These are phyloP conservation scores for Hortiboletus flavorubellus DNA, from an alignment of 768 basidiomycete species.

Conservation along the genomic window DNA sequence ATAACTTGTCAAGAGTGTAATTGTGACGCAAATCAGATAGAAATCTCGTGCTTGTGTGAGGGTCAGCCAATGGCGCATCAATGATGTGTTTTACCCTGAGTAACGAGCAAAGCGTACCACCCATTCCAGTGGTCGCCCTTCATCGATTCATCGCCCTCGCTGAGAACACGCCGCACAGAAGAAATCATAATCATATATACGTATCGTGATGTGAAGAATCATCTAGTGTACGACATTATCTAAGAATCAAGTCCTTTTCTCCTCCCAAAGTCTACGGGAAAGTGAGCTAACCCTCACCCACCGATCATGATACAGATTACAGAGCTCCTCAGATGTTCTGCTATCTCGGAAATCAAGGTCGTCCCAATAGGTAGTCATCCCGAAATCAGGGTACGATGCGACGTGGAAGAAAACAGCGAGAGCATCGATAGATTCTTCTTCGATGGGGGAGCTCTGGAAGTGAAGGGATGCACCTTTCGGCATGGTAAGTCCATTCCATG, in stretches of 20 bases:
- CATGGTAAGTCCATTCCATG: constrained; percentile 9
- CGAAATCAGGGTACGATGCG: constrained; percentile 4
- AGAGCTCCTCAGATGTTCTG: not conserved
- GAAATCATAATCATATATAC: too few species aligned
- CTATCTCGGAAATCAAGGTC: not conserved
- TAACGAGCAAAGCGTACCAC: too few species aligned
- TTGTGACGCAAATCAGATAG: too few species aligned
- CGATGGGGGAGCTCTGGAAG: constrained; percentile 3
- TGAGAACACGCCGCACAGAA: too few species aligned
- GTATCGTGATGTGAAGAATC: too few species aligned
- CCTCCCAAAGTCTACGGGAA: not conserved
- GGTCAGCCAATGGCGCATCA: too few species aligned
- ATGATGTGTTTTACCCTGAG: too few species aligned
- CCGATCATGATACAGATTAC: not conserved
- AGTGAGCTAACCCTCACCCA: not conserved
- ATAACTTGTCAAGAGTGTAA: too few species aligned
- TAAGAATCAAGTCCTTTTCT: not conserved
- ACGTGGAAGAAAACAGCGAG: constrained; percentile 13
- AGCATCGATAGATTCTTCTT: constrained; percentile 1
- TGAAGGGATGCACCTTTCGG: not conserved
- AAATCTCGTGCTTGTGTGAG: too few species aligned
- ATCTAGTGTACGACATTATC: too few species aligned
- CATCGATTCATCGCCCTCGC: too few species aligned
- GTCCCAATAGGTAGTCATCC: constrained; percentile 1
- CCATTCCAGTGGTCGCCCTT: too few species aligned